Base-by-base conservation (phyloP, 305 asterid genomes). In the Fraxinus dipetala region DNA sequence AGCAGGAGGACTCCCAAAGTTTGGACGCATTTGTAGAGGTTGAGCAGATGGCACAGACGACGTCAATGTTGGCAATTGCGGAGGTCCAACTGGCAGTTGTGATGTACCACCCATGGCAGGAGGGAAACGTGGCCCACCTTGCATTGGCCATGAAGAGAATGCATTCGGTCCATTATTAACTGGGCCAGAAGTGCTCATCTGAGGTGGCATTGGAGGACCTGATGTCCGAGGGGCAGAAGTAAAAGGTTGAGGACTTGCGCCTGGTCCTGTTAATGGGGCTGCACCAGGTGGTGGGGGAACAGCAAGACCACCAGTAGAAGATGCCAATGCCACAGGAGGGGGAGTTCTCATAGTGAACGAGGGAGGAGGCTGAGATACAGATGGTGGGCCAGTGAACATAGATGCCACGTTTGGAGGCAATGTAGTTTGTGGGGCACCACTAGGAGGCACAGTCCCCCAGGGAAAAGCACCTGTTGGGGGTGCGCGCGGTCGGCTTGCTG, bases 401-500 rank as follows among this genome's bases (percentile, higher is more conserved):
- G 91, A 61, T 85, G 86, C 86, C 87, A 78, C 56, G 78, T 84
- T 86, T 0, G 91, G 89, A 34, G 97, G 91, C 79, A 91, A 86
- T 82, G 91, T 77, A 82, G 86, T 28, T 79, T 88, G 96, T 22
- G 87, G 72, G 18, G 90, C 87, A 34, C 90, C 90, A 87, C 88
- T 78, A 51, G 93, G 88, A 16, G 93, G 96, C 75, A 28, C 80
- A 0, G 87, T 85, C 80, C 91, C 97, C 84, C 98, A 88, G 0
- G 89, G 91, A 82, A 92, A 88, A 54, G 82, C 91, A 85, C 95
- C 97, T 11, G 95, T 95, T 2, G 95, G 95, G 14, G 98, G 92
- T 59, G 93, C 89, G 6, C 97, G 94, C 5, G 95, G 98, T 61
- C 95, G 91, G 80, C 81, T 84, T 45, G 91, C 95, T 4, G 90